Percentiles rank a stretch among this genome's conserved stretches.
Evolutionary conservation across 768 basidiomycete genomes (phyloP).

Genomic region (Serendipita sp.): DNA sequence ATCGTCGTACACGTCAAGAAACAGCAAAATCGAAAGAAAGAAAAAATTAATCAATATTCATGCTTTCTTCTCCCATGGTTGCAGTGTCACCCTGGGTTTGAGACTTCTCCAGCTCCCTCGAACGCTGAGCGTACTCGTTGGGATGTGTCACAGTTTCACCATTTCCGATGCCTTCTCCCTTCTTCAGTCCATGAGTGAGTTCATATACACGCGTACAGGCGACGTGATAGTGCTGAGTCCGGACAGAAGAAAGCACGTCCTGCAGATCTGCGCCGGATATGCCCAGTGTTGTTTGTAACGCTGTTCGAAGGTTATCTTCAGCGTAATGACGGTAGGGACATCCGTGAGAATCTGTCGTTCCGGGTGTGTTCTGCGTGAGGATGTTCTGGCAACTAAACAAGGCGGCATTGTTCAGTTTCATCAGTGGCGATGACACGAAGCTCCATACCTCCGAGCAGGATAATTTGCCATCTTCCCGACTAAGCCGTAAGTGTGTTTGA

Average conservation of each 20-base stretch:
- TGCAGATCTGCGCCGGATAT: conserved; percentile 53
- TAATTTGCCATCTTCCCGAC: conserved; percentile 95
- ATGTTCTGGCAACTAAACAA: conserved; percentile 72
- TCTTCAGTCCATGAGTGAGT: conserved; percentile 80
- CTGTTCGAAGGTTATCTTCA: conserved; percentile 59
- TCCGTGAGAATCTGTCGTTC: conserved; percentile 56
- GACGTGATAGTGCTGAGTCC: conserved; percentile 74
- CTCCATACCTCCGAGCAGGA: conserved; percentile 65
- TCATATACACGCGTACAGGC: conserved; percentile 97
- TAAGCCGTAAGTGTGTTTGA: conserved; percentile 85
- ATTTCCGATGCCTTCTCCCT: conserved; percentile 74
- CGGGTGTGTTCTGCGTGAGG: conserved; percentile 51
- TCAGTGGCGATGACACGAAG: background rate
- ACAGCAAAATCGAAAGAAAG: background rate
- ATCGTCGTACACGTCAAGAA: background rate
- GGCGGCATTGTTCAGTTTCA: background rate
- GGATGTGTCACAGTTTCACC: conserved; percentile 89
- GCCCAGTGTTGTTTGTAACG: conserved; percentile 57
- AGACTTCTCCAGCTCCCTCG: conserved; percentile 14
- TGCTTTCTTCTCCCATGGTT: background rate
- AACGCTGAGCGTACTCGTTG: conserved; percentile 40
- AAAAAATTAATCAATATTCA: background rate
- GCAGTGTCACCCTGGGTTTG: background rate
- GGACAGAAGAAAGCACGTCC: conserved; percentile 71
- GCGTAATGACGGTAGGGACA: conserved; percentile 91